A percentile compares a stretch with the other conserved stretches of the same genome.
phyloP scores from a whole-genome alignment of 1,284 basidiomycete genomes.

The Trichosporon faecale region DNA sequence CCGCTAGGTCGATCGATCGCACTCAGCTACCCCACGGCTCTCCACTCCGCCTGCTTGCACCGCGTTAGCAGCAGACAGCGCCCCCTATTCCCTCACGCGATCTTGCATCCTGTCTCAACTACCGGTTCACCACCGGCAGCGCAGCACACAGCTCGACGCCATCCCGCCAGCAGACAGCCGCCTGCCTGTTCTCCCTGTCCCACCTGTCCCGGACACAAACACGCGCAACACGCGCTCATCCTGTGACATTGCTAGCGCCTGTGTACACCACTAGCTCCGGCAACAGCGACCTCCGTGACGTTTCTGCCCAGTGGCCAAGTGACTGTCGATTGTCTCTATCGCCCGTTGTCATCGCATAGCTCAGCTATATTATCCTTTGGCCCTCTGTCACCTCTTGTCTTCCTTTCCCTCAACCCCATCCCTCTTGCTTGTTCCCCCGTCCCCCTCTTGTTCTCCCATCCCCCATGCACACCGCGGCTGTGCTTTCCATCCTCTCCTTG shows the following conservation, averaged over 20 bases:
- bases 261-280: background rate
- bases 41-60: background rate
- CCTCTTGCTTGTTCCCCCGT: background rate
- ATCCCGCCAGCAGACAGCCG: background rate
- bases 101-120: background rate
- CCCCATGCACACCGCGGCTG: slow-evolving; percentile 3
- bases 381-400: background rate
- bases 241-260: background rate
- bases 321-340: background rate
- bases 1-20: background rate
- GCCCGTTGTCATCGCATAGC: background rate
- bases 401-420: background rate
- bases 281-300: background rate
- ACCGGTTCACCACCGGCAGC: background rate
- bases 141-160: background rate
- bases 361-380: background rate
- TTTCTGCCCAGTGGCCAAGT: background rate
- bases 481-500: slow-evolving; percentile 4
- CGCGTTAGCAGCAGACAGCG: background rate
- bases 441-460: background rate
- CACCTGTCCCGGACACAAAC: background rate
- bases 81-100: background rate
- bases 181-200: background rate
- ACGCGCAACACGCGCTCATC: slow-evolving; percentile 1
- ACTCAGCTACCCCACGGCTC: background rate